Percentiles rank a stretch among this genome's conserved stretches.
Conservation (phyloP, 306 rosid genomes). For the Glycyrrhiza uralensis region DNA sequence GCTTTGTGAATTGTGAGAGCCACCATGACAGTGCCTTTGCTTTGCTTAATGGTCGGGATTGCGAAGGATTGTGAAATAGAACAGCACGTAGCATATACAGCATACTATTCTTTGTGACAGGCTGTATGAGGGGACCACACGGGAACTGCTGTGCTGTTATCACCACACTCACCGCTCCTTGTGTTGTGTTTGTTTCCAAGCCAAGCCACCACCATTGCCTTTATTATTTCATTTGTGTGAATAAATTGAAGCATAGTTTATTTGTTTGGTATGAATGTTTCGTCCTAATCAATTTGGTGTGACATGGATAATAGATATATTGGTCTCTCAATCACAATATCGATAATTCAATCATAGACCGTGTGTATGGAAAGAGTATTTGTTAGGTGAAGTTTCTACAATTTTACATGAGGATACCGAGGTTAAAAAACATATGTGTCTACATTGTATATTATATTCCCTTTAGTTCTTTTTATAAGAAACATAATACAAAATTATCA, state of each 20-base stretch:
- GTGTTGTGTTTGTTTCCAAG: conserved; percentile 13
- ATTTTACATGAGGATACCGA: too few relatives aligned
- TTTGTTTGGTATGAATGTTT: not conserved
- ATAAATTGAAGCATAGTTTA: not conserved
- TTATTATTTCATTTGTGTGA: not conserved
- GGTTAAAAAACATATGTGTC: too few relatives aligned
- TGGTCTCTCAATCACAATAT: too few relatives aligned
- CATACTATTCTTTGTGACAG: conserved; percentile 40
- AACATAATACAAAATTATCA: too few relatives aligned
- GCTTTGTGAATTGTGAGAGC: too few relatives aligned
- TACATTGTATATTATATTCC: too few relatives aligned
- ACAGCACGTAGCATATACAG: not conserved
- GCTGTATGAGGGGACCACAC: conserved; percentile 64
- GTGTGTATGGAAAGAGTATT: too few relatives aligned
- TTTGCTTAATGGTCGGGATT: conserved; percentile 19
- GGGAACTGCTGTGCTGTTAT: conserved; percentile 19
- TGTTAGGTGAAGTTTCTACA: too few relatives aligned
- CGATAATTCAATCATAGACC: too few relatives aligned
- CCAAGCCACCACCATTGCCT: conserved; percentile 7
- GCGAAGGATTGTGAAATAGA: not conserved
- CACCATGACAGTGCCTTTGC: not conserved
- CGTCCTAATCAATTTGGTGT: not conserved
- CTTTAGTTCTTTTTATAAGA: too few relatives aligned
- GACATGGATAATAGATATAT: too few relatives aligned
- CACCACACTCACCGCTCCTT: not conserved